Conservation (phyloP, 768 basidiomycete genomes). For the Lepiota brunneoincarnata region DNA sequence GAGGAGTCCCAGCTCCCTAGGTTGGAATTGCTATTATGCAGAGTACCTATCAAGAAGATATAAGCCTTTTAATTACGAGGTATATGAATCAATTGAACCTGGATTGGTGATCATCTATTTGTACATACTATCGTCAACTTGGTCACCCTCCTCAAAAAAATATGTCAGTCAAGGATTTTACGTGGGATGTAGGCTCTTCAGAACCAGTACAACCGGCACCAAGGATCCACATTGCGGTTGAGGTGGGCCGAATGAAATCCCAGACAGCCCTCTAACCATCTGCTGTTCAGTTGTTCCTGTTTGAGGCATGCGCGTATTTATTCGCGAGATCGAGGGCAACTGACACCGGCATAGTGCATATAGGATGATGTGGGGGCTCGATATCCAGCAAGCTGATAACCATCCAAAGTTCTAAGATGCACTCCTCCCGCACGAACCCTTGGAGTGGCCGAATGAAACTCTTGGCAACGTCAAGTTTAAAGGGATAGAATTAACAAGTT, state of each 20-base stretch:
- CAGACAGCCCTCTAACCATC: constrained; percentile 10
- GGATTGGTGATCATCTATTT: too few relatives aligned
- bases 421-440: not conserved
- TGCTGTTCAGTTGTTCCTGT: not conserved
- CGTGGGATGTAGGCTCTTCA: constrained; percentile 13
- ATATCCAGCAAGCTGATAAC: constrained; percentile 12
- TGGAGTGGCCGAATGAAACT: not conserved
- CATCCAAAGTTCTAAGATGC: constrained; percentile 10
- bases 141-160: constrained; percentile 14
- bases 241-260: constrained; percentile 12
- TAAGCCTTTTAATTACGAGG: not conserved
- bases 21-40: not conserved
- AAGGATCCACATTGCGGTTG: constrained; percentile 10
- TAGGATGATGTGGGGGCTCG: constrained; percentile 13
- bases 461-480: not conserved
- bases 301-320: not conserved
- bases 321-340: not conserved
- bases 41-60: not conserved
- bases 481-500: too few relatives aligned
- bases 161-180: constrained; percentile 14
- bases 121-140: constrained; percentile 16
- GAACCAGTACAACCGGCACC: constrained; percentile 11
- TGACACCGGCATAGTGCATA: constrained; percentile 13
- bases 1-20: not conserved
- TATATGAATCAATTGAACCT: constrained; percentile 2